phyloP scores from a whole-genome alignment of 441 rosid genomes.

The Euphorbia schlechtendalii region DNA sequence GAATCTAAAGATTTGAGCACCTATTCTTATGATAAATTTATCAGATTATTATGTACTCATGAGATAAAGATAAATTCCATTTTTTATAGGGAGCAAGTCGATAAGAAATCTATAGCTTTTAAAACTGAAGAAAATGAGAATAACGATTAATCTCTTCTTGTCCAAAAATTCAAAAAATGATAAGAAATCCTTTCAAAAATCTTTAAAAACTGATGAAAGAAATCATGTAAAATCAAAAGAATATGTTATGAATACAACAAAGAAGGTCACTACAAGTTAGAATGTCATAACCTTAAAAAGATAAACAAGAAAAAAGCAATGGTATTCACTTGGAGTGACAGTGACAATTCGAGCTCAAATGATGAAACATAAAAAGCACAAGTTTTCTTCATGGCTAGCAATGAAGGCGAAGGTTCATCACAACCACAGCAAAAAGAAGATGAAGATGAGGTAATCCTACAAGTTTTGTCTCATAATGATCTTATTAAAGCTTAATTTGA shows the following conservation, averaged over 20 bases:
- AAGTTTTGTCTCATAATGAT: background rate
- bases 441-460: background rate
- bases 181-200: too few species aligned
- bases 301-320: background rate
- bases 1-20: background rate
- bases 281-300: background rate
- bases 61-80: background rate
- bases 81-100: background rate
- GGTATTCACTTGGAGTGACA: background rate
- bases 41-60: background rate
- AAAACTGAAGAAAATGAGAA: background rate
- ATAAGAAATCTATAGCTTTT: background rate
- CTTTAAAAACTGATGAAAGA: background rate
- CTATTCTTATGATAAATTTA: background rate
- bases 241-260: background rate
- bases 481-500: background rate
- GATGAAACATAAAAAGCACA: background rate
- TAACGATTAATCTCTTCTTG: background rate
- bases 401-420: background rate
- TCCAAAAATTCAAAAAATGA: background rate
- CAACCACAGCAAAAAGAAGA: background rate
- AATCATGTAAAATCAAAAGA: background rate
- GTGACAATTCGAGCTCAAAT: background rate
- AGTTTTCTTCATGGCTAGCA: background rate
- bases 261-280: background rate